phyloP scores from a whole-genome alignment of 1,139 yeast genomes.

The Meyerozyma guilliermondii region DNA sequence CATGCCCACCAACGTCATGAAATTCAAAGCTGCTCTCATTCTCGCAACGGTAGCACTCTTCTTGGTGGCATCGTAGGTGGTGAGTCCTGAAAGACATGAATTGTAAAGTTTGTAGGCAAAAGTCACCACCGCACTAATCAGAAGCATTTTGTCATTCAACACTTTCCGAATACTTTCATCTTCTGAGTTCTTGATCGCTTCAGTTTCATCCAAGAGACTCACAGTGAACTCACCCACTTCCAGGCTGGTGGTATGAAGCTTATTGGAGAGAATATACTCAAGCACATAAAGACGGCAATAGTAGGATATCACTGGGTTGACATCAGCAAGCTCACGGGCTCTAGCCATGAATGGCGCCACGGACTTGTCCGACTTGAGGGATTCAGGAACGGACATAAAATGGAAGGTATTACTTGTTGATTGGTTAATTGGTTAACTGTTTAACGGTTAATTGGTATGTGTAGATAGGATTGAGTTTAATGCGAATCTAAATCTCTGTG shows the following conservation, averaged over 20 bases:
- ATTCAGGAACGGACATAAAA: slow-evolving; percentile 19
- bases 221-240: slow-evolving; percentile 57
- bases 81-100: slow-evolving; percentile 30
- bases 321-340: slow-evolving; percentile 44
- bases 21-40: slow-evolving; percentile 33
- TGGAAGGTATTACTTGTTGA: too few relatives aligned
- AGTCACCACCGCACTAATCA: slow-evolving; percentile 53
- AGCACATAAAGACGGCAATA: slow-evolving; percentile 61
- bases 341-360: slow-evolving; percentile 44
- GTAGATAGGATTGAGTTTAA: too few relatives aligned
- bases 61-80: slow-evolving; percentile 20
- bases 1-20: slow-evolving; percentile 25
- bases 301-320: slow-evolving; percentile 53
- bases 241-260: slow-evolving; percentile 49
- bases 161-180: slow-evolving; percentile 36
- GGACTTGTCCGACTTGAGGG: slow-evolving; percentile 28
- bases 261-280: slow-evolving; percentile 55
- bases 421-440: too few relatives aligned
- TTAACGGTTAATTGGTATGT: too few relatives aligned
- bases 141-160: slow-evolving; percentile 51
- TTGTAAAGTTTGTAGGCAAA: slow-evolving; percentile 63
- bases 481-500: too few relatives aligned
- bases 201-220: slow-evolving; percentile 59
- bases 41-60: slow-evolving; percentile 26
- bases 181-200: slow-evolving; percentile 37